A percentile compares a stretch with the other conserved stretches of the same genome.
These are phyloP conservation scores for Hymenochaete sp. DNA, from an alignment of 1,284 basidiomycete species.

Conservation along the genomic window DNA sequence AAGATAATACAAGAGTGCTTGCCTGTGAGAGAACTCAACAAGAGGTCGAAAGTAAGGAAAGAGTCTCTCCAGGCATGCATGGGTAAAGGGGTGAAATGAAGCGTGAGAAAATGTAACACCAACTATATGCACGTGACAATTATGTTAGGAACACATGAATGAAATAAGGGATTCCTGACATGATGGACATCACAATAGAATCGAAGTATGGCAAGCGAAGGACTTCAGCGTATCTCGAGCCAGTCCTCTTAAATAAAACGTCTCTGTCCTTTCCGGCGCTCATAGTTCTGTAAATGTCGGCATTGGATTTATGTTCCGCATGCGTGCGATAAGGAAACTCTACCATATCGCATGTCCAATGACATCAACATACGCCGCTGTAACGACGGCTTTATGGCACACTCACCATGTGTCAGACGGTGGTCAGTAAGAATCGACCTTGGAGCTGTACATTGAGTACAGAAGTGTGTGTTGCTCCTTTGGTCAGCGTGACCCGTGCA, in stretches of 20 bases:
- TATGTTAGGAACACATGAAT: too few species aligned
- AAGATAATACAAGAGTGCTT: too few species aligned
- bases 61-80: too few species aligned
- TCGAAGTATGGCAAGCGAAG: conserved; percentile 18
- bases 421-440: too few species aligned
- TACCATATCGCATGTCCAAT: background rate
- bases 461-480: background rate
- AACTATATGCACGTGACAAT: too few species aligned
- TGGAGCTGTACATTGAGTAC: conserved; percentile 6
- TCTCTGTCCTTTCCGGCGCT: background rate
- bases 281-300: background rate
- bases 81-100: too few species aligned
- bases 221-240: conserved; percentile 9
- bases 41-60: too few species aligned
- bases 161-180: too few species aligned
- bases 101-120: too few species aligned
- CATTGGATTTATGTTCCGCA: background rate
- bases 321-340: background rate
- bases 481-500: conserved; percentile 13
- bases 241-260: conserved; percentile 1
- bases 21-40: too few species aligned
- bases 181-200: conserved; percentile 11
- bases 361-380: background rate
- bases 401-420: too few species aligned
- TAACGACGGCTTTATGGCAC: background rate